Percentiles rank a stretch among this genome's conserved stretches.
These are phyloP conservation scores for Tothia fuscella DNA, from an alignment of 2,329 filamentous ascomycete species.

Conservation along the genomic window DNA sequence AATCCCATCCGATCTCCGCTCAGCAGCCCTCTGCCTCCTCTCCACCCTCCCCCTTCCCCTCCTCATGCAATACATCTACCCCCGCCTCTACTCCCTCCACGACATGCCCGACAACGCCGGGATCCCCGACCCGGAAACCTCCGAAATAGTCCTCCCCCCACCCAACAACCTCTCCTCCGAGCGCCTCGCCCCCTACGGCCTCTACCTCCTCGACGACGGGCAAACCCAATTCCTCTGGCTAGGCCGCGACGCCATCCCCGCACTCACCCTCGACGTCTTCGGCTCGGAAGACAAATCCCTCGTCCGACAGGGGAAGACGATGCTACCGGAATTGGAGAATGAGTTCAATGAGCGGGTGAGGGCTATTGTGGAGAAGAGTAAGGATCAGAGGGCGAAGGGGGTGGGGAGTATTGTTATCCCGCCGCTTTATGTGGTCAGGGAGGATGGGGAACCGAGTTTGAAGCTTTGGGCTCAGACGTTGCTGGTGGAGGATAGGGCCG, in stretches of 20 bases:
- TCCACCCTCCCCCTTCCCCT: constrained; percentile 86
- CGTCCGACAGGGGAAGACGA: constrained; percentile 82
- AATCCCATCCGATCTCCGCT: constrained; percentile 86
- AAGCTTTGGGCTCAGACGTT: constrained; percentile 96
- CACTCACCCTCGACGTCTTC: constrained; percentile 82
- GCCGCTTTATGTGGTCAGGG: constrained; percentile 83
- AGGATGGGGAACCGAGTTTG: constrained; percentile 90
- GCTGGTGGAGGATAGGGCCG: constrained; percentile 85
- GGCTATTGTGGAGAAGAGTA: constrained; percentile 82
- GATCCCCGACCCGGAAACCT: constrained; percentile 70
- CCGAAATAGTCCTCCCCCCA: constrained; percentile 79
- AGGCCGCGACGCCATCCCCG: constrained; percentile 81
- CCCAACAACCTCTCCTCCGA: constrained; percentile 79
- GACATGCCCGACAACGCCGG: constrained; percentile 96
- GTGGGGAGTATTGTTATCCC: constrained; percentile 90
- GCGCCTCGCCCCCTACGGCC: constrained; percentile 72
- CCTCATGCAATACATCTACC: constrained; percentile 77
- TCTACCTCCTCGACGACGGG: constrained; percentile 94
- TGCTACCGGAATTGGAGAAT: constrained; percentile 76
- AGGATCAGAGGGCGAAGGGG: constrained; percentile 73
- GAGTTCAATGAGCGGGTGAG: constrained; percentile 95
- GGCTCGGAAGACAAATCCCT: constrained; percentile 72
- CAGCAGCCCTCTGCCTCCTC: constrained; percentile 83
- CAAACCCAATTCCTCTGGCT: constrained; percentile 98
- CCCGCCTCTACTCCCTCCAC: constrained; percentile 61